Conservation (phyloP, 371 early-diverging fungal genomes). For the Syncephalastrum monosporum region DNA sequence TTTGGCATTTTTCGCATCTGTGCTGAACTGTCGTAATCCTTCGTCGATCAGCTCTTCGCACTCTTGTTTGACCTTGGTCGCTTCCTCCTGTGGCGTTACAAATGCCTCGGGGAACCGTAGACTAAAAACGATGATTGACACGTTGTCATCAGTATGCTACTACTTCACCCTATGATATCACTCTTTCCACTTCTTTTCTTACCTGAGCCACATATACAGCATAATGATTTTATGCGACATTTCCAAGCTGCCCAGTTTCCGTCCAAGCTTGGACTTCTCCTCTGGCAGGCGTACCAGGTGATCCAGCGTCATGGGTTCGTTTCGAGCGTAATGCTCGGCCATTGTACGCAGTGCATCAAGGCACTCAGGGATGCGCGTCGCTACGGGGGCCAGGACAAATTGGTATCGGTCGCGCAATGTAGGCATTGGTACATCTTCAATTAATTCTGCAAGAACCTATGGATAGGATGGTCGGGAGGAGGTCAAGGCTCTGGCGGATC, state of each 20-base stretch:
- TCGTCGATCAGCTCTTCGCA: slow-evolving; percentile 54
- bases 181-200: slow-evolving; percentile 5
- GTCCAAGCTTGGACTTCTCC: slow-evolving; percentile 17
- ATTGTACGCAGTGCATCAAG: slow-evolving; percentile 26
- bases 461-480: not conserved
- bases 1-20: no score
- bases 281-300: slow-evolving; percentile 54
- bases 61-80: slow-evolving; percentile 30
- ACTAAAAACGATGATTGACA: slow-evolving; percentile 19
- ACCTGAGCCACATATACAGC: slow-evolving; percentile 88
- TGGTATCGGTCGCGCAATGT: slow-evolving; percentile 60
- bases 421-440: slow-evolving; percentile 61
- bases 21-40: slow-evolving; percentile 20
- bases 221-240: slow-evolving; percentile 71
- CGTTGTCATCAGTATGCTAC: not conserved
- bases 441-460: slow-evolving; percentile 57
- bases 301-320: slow-evolving; percentile 39
- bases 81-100: slow-evolving; percentile 29
- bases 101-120: slow-evolving; percentile 49
- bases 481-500: not conserved
- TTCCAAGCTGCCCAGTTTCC: slow-evolving; percentile 61
- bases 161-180: not conserved
- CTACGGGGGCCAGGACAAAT: slow-evolving; percentile 69
- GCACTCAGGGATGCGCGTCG: slow-evolving; percentile 32
- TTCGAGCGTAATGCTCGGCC: slow-evolving; percentile 43